Evolutionary conservation across 2,329 filamentous ascomycete species (phyloP), one percentile per base, ranked within the genome.

Genomic region (Colletotrichum ledebouriae): DNA sequence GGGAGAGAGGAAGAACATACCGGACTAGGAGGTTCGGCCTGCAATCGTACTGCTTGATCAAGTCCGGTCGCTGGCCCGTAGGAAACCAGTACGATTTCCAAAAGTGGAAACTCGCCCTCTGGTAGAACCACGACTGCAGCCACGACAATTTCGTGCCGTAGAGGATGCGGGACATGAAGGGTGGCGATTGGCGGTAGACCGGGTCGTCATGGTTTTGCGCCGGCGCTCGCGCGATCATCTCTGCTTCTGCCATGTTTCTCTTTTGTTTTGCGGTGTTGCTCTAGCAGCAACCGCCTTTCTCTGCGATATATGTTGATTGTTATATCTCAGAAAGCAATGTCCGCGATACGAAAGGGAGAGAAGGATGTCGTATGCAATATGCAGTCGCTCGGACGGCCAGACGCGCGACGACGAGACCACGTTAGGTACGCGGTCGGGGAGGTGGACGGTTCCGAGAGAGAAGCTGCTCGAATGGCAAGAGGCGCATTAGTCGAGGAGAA

Each of bases 1-100:
- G 4, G 17, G 33, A 17, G 33, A 11, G 22, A 55, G 9, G 9
- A 11, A 12, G 17, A 6, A 46, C 66, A 15, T 57, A 72, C 71
- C 71, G 69, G 25, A 72, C 44, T 7, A 64, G 59, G n/a, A 72
- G 37, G 5, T 63, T 41, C 25, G 63, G 61, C 13, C 71, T 69
- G 34, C 59, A 64, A 13, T 70, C 59, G 20, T 72, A 72, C 37
- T 63, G 56, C 63, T 72, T 72, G 53, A 71, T 61, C n/a, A 72
- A 56, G 34, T 72, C 69, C 22, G 71, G 71, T n/a, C 57, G 39
- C 33, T 53, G 29, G 12, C 33, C n/a, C 1, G 53, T 59, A 6
- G 66, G 69, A 15, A 47, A 67, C 34, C 69, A 70, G 20, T 62
- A 70, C 13, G 61, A 44, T 47, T 62, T 42, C 56, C 62, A 67